Conservation (phyloP, 331 rosid species). For the Acacia concinna region DNA sequence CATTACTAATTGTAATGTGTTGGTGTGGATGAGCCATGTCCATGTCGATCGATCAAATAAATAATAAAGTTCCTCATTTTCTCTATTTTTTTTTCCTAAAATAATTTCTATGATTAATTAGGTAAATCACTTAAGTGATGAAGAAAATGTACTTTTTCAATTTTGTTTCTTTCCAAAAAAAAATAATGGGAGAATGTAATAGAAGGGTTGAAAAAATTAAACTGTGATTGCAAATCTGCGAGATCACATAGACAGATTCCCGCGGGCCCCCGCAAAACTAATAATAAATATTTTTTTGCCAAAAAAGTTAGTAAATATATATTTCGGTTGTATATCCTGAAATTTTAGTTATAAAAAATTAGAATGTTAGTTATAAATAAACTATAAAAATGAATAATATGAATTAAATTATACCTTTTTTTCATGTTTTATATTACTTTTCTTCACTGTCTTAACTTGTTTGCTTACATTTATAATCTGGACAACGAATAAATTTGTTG, state of each 20-base stretch:
- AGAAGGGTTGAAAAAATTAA: not conserved
- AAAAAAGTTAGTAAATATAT: too few species aligned
- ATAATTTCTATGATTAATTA: not conserved
- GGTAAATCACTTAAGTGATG: not conserved
- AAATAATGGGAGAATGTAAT: not conserved
- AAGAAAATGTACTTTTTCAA: not conserved
- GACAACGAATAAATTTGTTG: too few species aligned
- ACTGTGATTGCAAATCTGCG: not conserved
- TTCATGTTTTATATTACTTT: too few species aligned
- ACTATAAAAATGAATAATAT: too few species aligned
- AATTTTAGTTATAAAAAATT: not conserved
- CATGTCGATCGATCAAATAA: not conserved
- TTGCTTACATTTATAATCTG: too few species aligned
- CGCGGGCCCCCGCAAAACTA: too few species aligned
- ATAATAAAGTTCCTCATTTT: constrained; percentile 3
- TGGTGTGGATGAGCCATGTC: constrained; percentile 8
- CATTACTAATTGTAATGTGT: not conserved
- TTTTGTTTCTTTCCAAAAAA: not conserved
- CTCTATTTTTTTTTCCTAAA: not conserved
- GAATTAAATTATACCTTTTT: too few species aligned
- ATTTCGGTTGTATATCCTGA: not conserved
- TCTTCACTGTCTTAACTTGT: too few species aligned
- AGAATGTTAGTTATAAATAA: not conserved
- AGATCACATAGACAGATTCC: not conserved
- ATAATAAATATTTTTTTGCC: not conserved